Percentiles rank a stretch among this genome's conserved stretches.
phyloP scores from a whole-genome alignment of 345 rosid genomes.

The Reutealis trisperma region DNA sequence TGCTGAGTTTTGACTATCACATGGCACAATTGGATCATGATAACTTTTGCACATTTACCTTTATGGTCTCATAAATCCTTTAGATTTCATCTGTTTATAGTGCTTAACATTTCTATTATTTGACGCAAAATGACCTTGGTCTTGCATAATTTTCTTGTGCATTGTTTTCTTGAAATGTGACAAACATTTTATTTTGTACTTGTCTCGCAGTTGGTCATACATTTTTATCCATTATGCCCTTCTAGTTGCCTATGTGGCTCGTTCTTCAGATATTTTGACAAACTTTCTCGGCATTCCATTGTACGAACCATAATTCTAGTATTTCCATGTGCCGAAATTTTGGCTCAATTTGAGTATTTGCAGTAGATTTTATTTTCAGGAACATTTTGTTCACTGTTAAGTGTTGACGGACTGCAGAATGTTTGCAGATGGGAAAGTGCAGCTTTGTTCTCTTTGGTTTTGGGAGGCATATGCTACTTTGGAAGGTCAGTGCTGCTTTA shows the following conservation, averaged over 20 bases:
- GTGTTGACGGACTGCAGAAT: conserved; percentile 38
- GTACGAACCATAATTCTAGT: conserved; percentile 42
- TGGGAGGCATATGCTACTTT: conserved; percentile 85
- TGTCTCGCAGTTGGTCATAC: conserved; percentile 86
- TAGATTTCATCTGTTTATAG: neutral
- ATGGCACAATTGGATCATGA: neutral
- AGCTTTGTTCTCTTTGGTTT: conserved; percentile 61
- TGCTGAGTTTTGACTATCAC: neutral
- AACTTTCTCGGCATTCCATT: conserved; percentile 72
- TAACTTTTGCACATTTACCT: neutral
- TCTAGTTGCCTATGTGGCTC: conserved; percentile 91
- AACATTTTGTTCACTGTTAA: conserved; percentile 12
- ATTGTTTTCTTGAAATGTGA: conserved; percentile 7
- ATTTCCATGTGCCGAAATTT: neutral
- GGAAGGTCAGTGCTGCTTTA: conserved; percentile 62
- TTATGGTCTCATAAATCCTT: neutral
- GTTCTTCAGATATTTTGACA: conserved; percentile 86
- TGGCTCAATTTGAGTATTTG: neutral
- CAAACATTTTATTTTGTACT: conserved; percentile 17
- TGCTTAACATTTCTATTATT: too few species aligned
- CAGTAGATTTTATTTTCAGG: neutral
- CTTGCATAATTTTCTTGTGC: too few species aligned
- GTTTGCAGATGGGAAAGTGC: conserved; percentile 94
- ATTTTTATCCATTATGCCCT: conserved; percentile 87
- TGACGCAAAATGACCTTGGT: neutral